phyloP scores from a whole-genome alignment of 257 asterid genomes.

The Fraxinus cuspidata region DNA sequence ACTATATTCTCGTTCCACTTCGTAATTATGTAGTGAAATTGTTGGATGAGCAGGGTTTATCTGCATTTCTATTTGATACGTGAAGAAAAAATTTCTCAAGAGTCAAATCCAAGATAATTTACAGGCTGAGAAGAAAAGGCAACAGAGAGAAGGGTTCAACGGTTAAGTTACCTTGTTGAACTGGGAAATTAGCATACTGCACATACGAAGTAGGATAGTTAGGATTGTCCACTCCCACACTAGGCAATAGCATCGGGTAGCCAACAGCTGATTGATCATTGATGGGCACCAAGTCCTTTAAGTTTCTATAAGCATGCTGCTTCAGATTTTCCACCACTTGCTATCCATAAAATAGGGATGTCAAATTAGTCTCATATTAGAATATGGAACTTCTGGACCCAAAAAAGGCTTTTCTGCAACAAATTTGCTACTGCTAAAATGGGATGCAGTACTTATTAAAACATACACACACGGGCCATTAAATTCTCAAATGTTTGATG shows the following conservation, averaged over 20 bases:
- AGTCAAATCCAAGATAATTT: neutral
- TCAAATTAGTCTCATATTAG: slow-evolving; percentile 24
- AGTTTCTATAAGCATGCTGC: slow-evolving; percentile 48
- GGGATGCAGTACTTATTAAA: neutral
- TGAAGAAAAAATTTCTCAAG: slow-evolving; percentile 9
- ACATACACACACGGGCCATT: neutral
- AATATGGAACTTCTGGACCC: neutral
- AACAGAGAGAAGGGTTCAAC: neutral
- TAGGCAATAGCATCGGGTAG: slow-evolving; percentile 39
- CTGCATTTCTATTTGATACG: slow-evolving; percentile 47
- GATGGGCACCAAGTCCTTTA: slow-evolving; percentile 39
- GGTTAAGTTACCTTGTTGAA: slow-evolving; percentile 50
- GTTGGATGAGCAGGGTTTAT: slow-evolving; percentile 30
- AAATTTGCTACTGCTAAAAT: neutral
- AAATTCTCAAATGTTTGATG: too few species aligned
- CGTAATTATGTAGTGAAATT: slow-evolving; percentile 32
- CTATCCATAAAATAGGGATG: slow-evolving; percentile 37
- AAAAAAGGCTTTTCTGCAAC: neutral
- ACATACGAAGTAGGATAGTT: slow-evolving; percentile 33
- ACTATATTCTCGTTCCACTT: slow-evolving; percentile 35
- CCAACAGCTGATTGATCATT: slow-evolving; percentile 38
- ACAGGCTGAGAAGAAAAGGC: neutral
- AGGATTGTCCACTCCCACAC: slow-evolving; percentile 33
- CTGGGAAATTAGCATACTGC: slow-evolving; percentile 39
- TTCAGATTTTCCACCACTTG: slow-evolving; percentile 54